Evolutionary conservation across 2,329 filamentous ascomycete genomes (phyloP), one percentile per base, ranked within the genome.

Genomic region (Colletotrichum tofieldiae): DNA sequence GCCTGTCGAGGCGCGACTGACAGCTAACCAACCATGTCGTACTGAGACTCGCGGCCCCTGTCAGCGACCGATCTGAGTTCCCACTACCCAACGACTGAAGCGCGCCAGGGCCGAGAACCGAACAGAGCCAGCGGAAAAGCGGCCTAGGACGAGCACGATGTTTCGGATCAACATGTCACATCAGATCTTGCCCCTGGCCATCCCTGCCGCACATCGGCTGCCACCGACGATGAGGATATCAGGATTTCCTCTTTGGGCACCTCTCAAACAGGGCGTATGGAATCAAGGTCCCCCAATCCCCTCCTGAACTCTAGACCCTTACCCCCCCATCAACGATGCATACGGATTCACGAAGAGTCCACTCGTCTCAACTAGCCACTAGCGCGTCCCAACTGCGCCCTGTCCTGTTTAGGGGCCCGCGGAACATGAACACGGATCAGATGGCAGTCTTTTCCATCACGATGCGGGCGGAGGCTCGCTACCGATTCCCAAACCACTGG

Each of bases 101-200:
- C 9, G 52, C 20, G 52, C 52, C 52, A 32, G 18, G 8, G 52
- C 52, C 52, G 9, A 55, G 9, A 35, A 35, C 51, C 4, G 51
- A 35, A 11, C 29, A 54, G 51, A 9, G 3, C 9, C 52, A 16
- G 20, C 9, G 18, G 29, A 35, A 18, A 35, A 0, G 29, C 29
- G 16, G 51, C 14, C 29, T 55, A 37, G 3, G 18, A 32, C n/a
- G 51, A 54, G 29, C 51, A 18, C 18, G 5, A 20, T 32, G 52
- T 55, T 55, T 55, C 52, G 52, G 18, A 35, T 55, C 52, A 29
- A 32, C 51, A 18, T 35, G 29, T 55, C 52, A 55, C 52, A 32
- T 32, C 52, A 55, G 20, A 29, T 32, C 29, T 3, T 32, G 29
- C 29, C 29, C 29, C 29, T 32, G 29, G 29, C 20, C 52, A 55